These are phyloP conservation scores for Starmerella sirachaensis DNA, from an alignment of 805 yeast species.

Conservation along the genomic window DNA sequence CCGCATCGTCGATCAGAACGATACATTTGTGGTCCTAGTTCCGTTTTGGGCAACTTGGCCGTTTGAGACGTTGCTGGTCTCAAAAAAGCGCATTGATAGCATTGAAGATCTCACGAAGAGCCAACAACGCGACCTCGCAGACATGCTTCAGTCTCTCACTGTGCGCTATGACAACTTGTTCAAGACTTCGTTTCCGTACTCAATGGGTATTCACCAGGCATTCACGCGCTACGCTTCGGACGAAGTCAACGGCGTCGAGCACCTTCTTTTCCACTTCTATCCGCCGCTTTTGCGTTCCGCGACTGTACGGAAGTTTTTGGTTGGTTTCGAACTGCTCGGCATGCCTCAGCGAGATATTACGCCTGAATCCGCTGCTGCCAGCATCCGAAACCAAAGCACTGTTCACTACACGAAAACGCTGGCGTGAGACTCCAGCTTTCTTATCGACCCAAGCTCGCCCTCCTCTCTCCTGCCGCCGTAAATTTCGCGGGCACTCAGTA, in stretches of 20 bases:
- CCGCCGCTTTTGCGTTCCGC: constrained; percentile 69
- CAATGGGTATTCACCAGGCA: constrained; percentile 74
- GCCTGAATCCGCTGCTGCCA: constrained; percentile 52
- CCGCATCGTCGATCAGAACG: constrained; percentile 49
- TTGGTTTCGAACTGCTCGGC: constrained; percentile 52
- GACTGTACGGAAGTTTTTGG: constrained; percentile 61
- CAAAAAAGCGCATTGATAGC: constrained; percentile 44
- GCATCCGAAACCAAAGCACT: constrained; percentile 30
- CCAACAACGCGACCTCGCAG: constrained; percentile 46
- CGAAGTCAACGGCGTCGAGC: constrained; percentile 31
- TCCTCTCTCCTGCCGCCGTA: too few species aligned
- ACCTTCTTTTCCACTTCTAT: constrained; percentile 66
- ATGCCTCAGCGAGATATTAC: constrained; percentile 58
- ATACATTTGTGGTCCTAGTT: constrained; percentile 52
- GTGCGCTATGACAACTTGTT: constrained; percentile 60
- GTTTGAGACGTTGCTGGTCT: constrained; percentile 52
- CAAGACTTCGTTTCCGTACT: constrained; percentile 59
- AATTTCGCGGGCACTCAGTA: too few species aligned
- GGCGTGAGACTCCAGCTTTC: too few species aligned
- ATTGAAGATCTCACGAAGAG: constrained; percentile 31
- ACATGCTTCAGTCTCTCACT: constrained; percentile 41
- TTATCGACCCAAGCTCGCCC: too few species aligned
- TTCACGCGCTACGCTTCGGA: constrained; percentile 40
- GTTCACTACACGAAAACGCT: constrained; percentile 14
- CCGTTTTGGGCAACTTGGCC: constrained; percentile 85